Conservation (phyloP, 805 yeast species). For the Komagataella ulmi region DNA sequence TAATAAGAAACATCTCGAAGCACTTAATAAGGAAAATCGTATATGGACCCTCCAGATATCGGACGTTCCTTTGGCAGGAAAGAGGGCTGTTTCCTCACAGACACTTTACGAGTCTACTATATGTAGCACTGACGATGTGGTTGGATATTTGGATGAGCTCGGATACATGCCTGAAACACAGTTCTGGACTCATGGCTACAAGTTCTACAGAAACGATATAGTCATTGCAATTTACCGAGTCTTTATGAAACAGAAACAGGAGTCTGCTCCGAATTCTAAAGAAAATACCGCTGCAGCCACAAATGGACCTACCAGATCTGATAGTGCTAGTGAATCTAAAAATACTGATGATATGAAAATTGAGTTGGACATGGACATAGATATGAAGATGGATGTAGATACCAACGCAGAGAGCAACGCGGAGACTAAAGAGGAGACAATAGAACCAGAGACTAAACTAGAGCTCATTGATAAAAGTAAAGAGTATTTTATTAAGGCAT, state of each 20-base stretch:
- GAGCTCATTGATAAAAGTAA: conserved; percentile 34
- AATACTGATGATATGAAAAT: conserved; percentile 1
- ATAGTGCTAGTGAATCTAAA: background rate
- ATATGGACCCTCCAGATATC: conserved; percentile 53
- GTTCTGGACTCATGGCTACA: conserved; percentile 46
- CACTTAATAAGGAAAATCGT: conserved; percentile 11
- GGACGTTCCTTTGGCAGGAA: conserved; percentile 72
- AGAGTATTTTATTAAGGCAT: conserved; percentile 47
- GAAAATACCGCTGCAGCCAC: background rate
- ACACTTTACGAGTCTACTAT: conserved; percentile 51
- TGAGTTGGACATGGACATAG: conserved; percentile 4
- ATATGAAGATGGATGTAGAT: conserved; percentile 2
- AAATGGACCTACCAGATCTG: background rate
- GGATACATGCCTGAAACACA: conserved; percentile 59
- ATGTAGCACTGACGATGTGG: conserved; percentile 31
- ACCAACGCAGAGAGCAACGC: conserved; percentile 2
- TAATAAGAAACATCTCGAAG: conserved; percentile 3
- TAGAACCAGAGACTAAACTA: conserved; percentile 10
- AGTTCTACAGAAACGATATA: conserved; percentile 47
- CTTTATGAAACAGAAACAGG: conserved; percentile 18
- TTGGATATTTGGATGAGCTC: conserved; percentile 38
- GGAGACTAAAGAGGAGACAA: conserved; percentile 13
- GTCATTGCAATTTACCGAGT: conserved; percentile 46
- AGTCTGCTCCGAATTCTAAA: background rate
- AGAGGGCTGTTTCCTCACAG: conserved; percentile 48